A percentile compares a stretch with the other conserved stretches of the same genome.
Evolutionary conservation across 1,284 basidiomycete species (phyloP).

Genomic region (Ganoderma leucocontextum): DNA sequence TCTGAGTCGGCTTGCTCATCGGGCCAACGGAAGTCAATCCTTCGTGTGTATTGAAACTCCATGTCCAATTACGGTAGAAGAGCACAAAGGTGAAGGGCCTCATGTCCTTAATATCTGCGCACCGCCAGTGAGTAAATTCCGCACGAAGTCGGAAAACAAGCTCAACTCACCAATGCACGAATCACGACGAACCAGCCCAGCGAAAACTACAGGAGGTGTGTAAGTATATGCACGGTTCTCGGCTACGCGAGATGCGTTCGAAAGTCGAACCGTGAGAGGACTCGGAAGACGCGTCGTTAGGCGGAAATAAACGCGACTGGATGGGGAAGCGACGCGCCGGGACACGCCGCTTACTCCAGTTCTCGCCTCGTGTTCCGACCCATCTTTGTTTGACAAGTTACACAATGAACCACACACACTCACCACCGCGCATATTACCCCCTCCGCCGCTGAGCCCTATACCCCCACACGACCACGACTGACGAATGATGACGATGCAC

Average conservation of each 20-base stretch:
- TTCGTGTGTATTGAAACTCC: background rate
- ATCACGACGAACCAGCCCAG: background rate
- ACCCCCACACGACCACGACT: constrained; percentile 13
- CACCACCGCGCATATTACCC: constrained; percentile 27
- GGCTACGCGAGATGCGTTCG: background rate
- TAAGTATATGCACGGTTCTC: background rate
- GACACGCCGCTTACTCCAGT: constrained; percentile 26
- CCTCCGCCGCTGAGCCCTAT: constrained; percentile 17
- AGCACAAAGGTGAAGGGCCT: background rate
- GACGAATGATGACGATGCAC: constrained; percentile 20
- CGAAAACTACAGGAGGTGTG: background rate
- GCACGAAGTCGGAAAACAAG: background rate
- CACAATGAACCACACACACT: constrained; percentile 31
- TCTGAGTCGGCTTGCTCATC: background rate
- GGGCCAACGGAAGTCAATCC: background rate
- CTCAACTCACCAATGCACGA: background rate
- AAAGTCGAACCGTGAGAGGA: constrained; percentile 7
- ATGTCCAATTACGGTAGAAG: background rate
- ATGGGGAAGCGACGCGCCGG: constrained; percentile 15
- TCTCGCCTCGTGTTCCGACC: constrained; percentile 30
- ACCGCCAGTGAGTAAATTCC: background rate
- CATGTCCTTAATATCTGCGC: background rate
- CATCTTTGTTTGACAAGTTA: constrained; percentile 26
- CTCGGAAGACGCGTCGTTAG: too few species aligned
- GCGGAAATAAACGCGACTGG: background rate